Evolutionary conservation across 1,139 yeast species (phyloP).

Genomic region (Scheffersomyces parashehatae): DNA sequence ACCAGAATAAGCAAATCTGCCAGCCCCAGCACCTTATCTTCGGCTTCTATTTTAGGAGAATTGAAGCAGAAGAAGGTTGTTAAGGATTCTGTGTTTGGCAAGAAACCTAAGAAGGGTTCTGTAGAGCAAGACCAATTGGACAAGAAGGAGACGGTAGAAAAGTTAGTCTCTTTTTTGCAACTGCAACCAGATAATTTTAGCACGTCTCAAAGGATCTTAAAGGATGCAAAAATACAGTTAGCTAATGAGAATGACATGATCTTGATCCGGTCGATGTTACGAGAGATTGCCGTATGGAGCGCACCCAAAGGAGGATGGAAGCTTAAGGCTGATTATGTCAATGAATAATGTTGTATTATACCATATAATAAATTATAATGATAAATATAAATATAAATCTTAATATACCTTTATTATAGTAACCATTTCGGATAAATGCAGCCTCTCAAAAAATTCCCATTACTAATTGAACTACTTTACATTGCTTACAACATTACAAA

Average conservation of each 20-base stretch:
- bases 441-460: neutral
- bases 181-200: constrained; percentile 43
- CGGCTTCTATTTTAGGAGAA: constrained; percentile 34
- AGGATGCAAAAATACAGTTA: constrained; percentile 46
- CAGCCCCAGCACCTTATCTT: constrained; percentile 15
- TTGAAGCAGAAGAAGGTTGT: constrained; percentile 21
- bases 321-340: constrained; percentile 54
- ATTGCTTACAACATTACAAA: neutral
- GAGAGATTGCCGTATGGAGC: constrained; percentile 73
- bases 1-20: neutral
- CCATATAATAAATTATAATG: neutral
- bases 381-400: no score
- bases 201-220: constrained; percentile 59
- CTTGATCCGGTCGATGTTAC: constrained; percentile 65
- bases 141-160: constrained; percentile 33
- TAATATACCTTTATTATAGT: neutral
- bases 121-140: constrained; percentile 10
- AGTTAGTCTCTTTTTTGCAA: constrained; percentile 36
- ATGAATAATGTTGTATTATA: neutral
- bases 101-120: constrained; percentile 18
- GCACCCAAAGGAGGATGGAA: constrained; percentile 59
- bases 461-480: neutral
- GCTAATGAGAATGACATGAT: constrained; percentile 59
- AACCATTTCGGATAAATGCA: neutral
- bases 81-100: constrained; percentile 9